A percentile compares a stretch with the other conserved stretches of the same genome.
phyloP scores from a whole-genome alignment of 176 grass and related monocot species.

The Calamus simplicifolius region DNA sequence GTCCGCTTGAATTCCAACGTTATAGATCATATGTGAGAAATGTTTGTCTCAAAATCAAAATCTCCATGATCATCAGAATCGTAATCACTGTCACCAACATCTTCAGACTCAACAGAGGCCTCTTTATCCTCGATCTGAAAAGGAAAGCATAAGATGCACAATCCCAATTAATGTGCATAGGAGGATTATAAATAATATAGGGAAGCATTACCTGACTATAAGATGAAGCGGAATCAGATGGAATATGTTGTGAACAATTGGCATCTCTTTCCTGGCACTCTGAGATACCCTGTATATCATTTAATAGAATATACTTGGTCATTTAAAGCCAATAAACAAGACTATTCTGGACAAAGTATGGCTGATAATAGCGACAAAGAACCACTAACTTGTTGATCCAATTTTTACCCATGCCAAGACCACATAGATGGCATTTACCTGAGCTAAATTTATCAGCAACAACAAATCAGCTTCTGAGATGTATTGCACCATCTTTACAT shows the following conservation, averaged over 20 bases:
- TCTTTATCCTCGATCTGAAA: slow-evolving; percentile 37
- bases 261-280: slow-evolving; percentile 29
- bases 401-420: too few species aligned
- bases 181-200: neutral
- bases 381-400: too few species aligned
- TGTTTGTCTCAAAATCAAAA: neutral
- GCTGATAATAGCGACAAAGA: too few species aligned
- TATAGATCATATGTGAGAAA: too few species aligned
- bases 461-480: too few species aligned
- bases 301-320: slow-evolving; percentile 3
- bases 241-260: neutral
- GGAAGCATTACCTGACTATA: slow-evolving; percentile 32
- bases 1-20: too few species aligned
- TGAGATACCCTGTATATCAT: slow-evolving; percentile 59
- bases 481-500: too few species aligned
- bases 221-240: neutral
- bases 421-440: too few species aligned
- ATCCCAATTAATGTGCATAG: neutral
- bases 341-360: too few species aligned
- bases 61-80: slow-evolving; percentile 9
- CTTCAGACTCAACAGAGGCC: slow-evolving; percentile 46
- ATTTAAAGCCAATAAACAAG: neutral
- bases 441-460: too few species aligned
- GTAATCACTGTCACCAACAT: slow-evolving; percentile 19
- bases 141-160: neutral